Evolutionary conservation across 768 basidiomycete species (phyloP).

Genomic region (Amanita pallidorosea): DNA sequence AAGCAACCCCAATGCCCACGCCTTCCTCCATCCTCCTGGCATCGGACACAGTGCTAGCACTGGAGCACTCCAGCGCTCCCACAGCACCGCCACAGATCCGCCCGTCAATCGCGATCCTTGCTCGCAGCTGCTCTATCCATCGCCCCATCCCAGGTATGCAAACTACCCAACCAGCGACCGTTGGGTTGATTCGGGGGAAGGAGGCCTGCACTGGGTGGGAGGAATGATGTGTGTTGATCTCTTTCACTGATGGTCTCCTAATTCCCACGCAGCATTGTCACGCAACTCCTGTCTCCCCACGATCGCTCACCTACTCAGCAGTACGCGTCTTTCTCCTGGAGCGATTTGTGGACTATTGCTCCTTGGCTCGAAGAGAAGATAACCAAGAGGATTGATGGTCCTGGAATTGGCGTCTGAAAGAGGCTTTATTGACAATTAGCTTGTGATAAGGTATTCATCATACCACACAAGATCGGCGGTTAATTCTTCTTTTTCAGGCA

Average conservation of each 20-base stretch:
- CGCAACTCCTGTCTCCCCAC: constrained; percentile 42
- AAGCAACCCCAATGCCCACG: constrained; percentile 58
- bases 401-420: constrained; percentile 47
- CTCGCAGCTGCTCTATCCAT: constrained; percentile 40
- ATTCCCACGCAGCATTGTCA: constrained; percentile 39
- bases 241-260: constrained; percentile 5
- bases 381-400: constrained; percentile 55
- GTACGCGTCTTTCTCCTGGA: constrained; percentile 62
- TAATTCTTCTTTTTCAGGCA: constrained; percentile 4
- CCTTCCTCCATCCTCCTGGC: constrained; percentile 61
- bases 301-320: constrained; percentile 32
- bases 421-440: constrained; percentile 2
- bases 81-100: neutral
- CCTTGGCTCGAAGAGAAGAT: constrained; percentile 70
- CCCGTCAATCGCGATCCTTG: constrained; percentile 23
- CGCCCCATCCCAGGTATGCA: constrained; percentile 40
- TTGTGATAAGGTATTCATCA: neutral
- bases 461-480: constrained; percentile 1
- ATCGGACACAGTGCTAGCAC: constrained; percentile 24
- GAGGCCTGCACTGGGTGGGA: constrained; percentile 65
- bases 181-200: constrained; percentile 47
- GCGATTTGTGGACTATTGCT: constrained; percentile 59
- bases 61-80: constrained; percentile 3
- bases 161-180: constrained; percentile 65
- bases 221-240: constrained; percentile 43